Conservation (phyloP, 352 stramenopile genomes). For the Peronospora belbahrii region DNA sequence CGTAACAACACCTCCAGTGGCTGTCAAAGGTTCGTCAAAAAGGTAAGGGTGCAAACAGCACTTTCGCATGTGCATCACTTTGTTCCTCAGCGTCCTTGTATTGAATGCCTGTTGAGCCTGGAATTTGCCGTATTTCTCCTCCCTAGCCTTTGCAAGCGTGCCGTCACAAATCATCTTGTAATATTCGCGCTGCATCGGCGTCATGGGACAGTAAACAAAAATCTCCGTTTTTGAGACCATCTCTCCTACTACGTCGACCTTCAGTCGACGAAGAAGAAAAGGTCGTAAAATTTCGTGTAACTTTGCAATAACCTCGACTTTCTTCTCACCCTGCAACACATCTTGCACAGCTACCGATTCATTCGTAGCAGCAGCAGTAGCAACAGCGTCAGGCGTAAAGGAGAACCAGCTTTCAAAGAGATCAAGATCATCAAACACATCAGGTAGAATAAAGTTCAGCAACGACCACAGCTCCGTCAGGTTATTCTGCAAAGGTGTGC, state of each 20-base stretch:
- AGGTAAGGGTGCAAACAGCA: constrained; percentile 87
- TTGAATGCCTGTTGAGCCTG: constrained; percentile 38
- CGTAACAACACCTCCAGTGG: constrained; percentile 40
- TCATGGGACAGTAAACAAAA: constrained; percentile 96
- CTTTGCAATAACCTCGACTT: constrained; percentile 92
- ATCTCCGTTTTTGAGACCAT: constrained; percentile 97
- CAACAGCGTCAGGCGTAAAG: constrained; percentile 87
- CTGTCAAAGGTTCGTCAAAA: constrained; percentile 73
- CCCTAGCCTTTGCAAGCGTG: constrained; percentile 82
- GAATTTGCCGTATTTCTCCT: constrained; percentile 67
- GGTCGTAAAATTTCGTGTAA: constrained; percentile 95
- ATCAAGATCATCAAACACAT: constrained; percentile 96
- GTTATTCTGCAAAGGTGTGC: constrained; percentile 97
- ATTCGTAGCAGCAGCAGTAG: constrained; percentile 33
- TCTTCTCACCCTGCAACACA: constrained; percentile 89
- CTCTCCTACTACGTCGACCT: constrained; percentile 89
- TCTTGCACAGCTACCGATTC: constrained; percentile 66
- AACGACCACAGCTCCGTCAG: constrained; percentile 97
- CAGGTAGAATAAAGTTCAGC: constrained; percentile 96
- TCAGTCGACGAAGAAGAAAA: constrained; percentile 95
- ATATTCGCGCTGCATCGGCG: constrained; percentile 90
- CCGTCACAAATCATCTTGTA: constrained; percentile 90
- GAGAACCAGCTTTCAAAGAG: constrained; percentile 98
- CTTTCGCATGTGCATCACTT: constrained; percentile 75
- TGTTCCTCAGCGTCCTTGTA: constrained; percentile 58